Conservation (phyloP, 768 basidiomycete species). For the Agaricus sinodeliciosus region DNA sequence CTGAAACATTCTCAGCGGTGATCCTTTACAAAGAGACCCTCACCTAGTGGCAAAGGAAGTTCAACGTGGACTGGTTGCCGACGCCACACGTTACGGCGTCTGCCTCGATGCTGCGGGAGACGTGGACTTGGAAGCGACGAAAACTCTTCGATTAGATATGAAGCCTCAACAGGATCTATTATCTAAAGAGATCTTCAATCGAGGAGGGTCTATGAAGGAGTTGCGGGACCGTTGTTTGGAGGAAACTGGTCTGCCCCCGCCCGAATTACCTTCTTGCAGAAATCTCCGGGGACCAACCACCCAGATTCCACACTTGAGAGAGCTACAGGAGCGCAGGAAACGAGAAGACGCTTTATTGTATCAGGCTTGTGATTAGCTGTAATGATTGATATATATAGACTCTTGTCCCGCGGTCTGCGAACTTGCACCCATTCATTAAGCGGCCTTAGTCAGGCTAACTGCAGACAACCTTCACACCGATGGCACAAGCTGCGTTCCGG, state of each 20-base stretch:
- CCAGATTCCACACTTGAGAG: conserved; percentile 13
- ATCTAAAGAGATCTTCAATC: conserved; percentile 16
- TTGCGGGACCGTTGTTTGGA: conserved; percentile 15
- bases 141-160: conserved; percentile 16
- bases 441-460: not conserved
- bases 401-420: too few relatives aligned
- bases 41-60: conserved; percentile 21
- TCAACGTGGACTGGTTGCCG: conserved; percentile 18
- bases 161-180: conserved; percentile 12
- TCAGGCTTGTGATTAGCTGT: not conserved
- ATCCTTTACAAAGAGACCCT: conserved; percentile 20
- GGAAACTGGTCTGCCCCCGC: conserved; percentile 20
- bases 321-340: conserved; percentile 16
- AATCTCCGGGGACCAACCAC: conserved; percentile 18
- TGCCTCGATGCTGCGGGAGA: conserved; percentile 14
- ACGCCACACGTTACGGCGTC: conserved; percentile 21
- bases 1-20: conserved; percentile 11
- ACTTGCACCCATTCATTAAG: too few relatives aligned
- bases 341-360: conserved; percentile 14
- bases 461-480: not conserved
- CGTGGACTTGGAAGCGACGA: conserved; percentile 16
- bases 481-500: conserved; percentile 32
- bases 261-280: conserved; percentile 17
- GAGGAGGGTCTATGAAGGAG: conserved; percentile 20
- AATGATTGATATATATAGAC: not conserved